Conservation (phyloP, 73 alveolate species). For the Paramecium tetraurelia region DNA sequence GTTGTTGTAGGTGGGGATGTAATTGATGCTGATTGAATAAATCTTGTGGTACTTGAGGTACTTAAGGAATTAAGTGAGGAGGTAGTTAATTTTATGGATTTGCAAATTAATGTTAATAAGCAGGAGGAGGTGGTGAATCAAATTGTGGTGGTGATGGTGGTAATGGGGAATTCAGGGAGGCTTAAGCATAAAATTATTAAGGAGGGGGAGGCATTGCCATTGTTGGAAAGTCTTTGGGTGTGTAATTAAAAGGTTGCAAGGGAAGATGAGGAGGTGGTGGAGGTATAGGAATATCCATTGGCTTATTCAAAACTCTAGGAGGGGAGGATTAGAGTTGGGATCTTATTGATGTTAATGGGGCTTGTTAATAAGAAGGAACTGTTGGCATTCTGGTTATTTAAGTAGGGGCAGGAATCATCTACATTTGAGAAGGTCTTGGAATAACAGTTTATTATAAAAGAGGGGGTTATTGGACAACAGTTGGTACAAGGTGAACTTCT, state of each 20-base stretch:
- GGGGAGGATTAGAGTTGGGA: neutral
- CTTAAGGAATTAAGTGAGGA: neutral
- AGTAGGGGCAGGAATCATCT: neutral
- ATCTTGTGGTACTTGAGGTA: neutral
- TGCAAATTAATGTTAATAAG: neutral
- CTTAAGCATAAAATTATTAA: neutral
- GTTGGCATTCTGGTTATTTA: neutral
- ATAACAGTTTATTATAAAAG: neutral
- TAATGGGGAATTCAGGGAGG: neutral
- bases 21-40: neutral
- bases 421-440: neutral
- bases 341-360: neutral
- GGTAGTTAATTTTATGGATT: neutral
- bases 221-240: neutral
- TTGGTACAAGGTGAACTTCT: neutral
- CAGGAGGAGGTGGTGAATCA: neutral
- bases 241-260: neutral
- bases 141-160: neutral
- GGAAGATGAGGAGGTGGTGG: constrained; percentile 32
- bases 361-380: neutral
- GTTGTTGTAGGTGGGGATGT: neutral
- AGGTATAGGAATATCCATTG: neutral
- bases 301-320: neutral
- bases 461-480: neutral
- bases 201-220: neutral